Conservation (phyloP, 345 rosid species). For the Murraya paniculata region DNA sequence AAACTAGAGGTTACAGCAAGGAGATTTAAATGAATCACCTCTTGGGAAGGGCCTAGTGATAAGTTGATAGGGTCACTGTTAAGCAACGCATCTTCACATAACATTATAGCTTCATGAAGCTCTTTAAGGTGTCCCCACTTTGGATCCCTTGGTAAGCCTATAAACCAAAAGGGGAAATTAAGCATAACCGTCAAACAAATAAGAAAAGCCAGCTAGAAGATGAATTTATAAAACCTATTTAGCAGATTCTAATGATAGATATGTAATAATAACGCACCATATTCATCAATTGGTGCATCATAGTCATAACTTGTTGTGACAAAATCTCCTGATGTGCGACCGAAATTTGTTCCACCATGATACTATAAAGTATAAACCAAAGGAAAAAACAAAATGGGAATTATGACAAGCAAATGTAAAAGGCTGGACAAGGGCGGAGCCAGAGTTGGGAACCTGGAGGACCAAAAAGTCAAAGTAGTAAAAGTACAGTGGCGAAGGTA, state of each 20-base stretch:
- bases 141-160: conserved; percentile 86
- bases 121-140: conserved; percentile 96
- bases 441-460: no score
- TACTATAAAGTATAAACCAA: conserved; percentile 40
- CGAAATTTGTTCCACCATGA: conserved; percentile 98
- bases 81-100: conserved; percentile 66
- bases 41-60: conserved; percentile 64
- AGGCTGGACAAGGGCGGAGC: no score
- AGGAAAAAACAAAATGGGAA: conserved; percentile 7
- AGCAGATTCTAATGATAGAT: background rate
- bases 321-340: conserved; percentile 89
- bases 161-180: conserved; percentile 2
- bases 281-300: conserved; percentile 98
- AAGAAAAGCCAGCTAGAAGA: no score
- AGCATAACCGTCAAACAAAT: background rate
- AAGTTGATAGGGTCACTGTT: conserved; percentile 45
- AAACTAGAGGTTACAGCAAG: background rate
- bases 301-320: conserved; percentile 95
- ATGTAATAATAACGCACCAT: conserved; percentile 46
- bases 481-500: no score
- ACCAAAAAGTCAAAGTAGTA: no score
- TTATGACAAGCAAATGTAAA: no score
- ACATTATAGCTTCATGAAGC: conserved; percentile 78
- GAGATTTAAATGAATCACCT: conserved; percentile 36
- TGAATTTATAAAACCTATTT: background rate